Evolutionary conservation across 805 yeast genomes (phyloP), one percentile per base, ranked within the genome.

Genomic region (Metschnikowia reukaufii): DNA sequence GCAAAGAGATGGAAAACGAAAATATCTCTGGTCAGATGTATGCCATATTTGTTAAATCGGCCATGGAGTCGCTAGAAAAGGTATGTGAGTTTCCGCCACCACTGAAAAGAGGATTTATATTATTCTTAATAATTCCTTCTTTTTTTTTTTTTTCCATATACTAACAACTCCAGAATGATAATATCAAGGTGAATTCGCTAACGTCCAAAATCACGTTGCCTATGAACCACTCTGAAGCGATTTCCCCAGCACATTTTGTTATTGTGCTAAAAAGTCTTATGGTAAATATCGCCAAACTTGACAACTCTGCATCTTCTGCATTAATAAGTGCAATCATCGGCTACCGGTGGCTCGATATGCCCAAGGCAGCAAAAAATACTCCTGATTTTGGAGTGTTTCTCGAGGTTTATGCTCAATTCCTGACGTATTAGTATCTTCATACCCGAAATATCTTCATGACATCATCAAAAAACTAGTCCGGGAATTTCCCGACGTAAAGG

Each of bases 361-460:
- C 76, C 5, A 36, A 49, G 4, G 25, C 47, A 13, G 50, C 49
- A n/a, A 38, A 36, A 6, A 57, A 57, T 4, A 42, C 52, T 13
- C 55, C 52, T 4, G 60, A 52, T 16, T 58, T 56, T 38, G 34
- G 42, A 13, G 47, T 42, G 33, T 78, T 83, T 55, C 66, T 79
- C 20, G 69, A 73, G 40, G 68, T 74, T 39, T 90, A 86, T 65
- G 76, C 84, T 39, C 83, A 81, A 36, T 94, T 94, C 64, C 68
- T 88, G 76, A 82, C 37, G 87, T 91, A 21, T 74, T 92, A 44
- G 87, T 91, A 32, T 85, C 96, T 3, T 86, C 92, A 38, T 75
- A 84, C 50, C 98, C 98, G 6, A 88, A 83, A 64, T 92, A 96
- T 88, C 83, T 94, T 81, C 78, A 80, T 52, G 95, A 88, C 49